Percentiles rank a stretch among this genome's conserved stretches.
Conservation (phyloP, 257 asterid species). For the Jacaranda mimosifolia region DNA sequence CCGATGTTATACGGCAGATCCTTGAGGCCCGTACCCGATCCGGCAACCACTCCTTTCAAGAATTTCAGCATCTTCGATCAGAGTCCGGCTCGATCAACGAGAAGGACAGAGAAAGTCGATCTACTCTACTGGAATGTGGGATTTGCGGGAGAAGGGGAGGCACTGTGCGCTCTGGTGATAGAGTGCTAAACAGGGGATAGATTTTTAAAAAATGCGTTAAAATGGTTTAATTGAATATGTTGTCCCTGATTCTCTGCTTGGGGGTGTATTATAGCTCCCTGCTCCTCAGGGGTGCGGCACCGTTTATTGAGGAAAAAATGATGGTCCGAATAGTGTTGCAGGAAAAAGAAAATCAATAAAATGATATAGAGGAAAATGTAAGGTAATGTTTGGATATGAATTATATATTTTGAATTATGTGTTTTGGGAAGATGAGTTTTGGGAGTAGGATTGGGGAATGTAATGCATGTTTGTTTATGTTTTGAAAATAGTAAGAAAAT, state of each 20-base stretch:
- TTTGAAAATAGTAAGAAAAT: too few species aligned
- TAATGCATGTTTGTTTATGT: too few species aligned
- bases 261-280: background rate
- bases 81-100: conserved; percentile 42
- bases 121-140: conserved; percentile 33
- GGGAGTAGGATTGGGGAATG: too few species aligned
- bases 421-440: too few species aligned
- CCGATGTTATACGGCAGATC: conserved; percentile 98
- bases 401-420: too few species aligned
- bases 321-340: background rate
- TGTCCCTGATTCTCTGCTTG: background rate
- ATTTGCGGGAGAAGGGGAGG: conserved; percentile 43
- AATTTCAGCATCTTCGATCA: conserved; percentile 73
- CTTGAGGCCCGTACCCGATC: conserved; percentile 93
- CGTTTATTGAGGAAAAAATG: background rate
- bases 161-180: conserved; percentile 36
- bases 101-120: conserved; percentile 37
- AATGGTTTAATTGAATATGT: conserved; percentile 8
- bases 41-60: conserved; percentile 92
- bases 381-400: too few species aligned
- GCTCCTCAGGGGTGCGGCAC: conserved; percentile 6
- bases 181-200: conserved; percentile 46
- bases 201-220: background rate
- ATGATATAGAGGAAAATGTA: too few species aligned
- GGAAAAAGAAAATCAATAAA: background rate